A percentile compares a stretch with the other conserved stretches of the same genome.
These are phyloP conservation scores for Candida piceae DNA, from an alignment of 805 yeast genomes.

Conservation along the genomic window DNA sequence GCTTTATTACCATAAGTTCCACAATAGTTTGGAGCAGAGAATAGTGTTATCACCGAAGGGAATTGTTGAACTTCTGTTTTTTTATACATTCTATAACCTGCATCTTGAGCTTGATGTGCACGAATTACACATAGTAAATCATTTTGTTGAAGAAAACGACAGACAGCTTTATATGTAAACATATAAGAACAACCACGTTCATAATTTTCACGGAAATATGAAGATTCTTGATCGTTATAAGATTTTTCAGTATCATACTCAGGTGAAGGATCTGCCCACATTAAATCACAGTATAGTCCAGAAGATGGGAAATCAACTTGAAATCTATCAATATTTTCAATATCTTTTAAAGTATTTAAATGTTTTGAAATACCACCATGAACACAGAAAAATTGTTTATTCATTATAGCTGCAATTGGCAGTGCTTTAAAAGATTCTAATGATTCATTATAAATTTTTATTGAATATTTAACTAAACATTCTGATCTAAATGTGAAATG, in stretches of 20 bases:
- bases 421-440: conserved; percentile 76
- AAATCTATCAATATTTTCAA: conserved; percentile 69
- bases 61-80: conserved; percentile 80
- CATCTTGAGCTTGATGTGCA: conserved; percentile 98
- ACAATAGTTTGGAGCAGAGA: conserved; percentile 92
- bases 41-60: conserved; percentile 85
- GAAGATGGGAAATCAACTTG: conserved; percentile 82
- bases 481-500: conserved; percentile 91
- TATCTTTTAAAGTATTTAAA: conserved; percentile 61
- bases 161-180: conserved; percentile 76
- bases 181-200: conserved; percentile 88
- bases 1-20: conserved; percentile 93
- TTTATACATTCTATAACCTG: conserved; percentile 92
- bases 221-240: conserved; percentile 6
- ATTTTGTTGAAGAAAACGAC: conserved; percentile 72
- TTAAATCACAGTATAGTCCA: conserved; percentile 89
- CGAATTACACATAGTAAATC: conserved; percentile 80
- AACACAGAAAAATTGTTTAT: conserved; percentile 89
- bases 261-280: conserved; percentile 97
- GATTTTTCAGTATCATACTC: conserved; percentile 63
- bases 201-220: conserved; percentile 61
- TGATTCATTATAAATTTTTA: conserved; percentile 62
- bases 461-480: conserved; percentile 78
- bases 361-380: conserved; percentile 96
- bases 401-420: conserved; percentile 91